Conservation (phyloP, 805 yeast species). For the Metschnikowia peoriensis region DNA sequence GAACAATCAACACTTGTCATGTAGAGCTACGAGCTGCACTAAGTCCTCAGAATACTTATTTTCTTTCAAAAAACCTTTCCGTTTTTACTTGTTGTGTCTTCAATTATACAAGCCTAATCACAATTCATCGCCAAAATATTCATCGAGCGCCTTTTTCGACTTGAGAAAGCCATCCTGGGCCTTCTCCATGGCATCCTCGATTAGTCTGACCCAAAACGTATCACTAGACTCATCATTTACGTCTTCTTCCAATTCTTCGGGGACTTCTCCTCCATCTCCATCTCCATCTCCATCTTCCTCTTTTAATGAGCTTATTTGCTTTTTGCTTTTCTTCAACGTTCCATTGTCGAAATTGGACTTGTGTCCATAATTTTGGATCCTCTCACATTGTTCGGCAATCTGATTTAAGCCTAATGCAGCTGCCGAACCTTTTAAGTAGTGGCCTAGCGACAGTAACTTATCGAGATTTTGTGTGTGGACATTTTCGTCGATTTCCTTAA, state of each 20-base stretch:
- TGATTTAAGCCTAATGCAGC: conserved; percentile 86
- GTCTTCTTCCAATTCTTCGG: conserved; percentile 14
- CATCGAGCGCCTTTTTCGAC: conserved; percentile 51
- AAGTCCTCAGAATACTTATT: not conserved
- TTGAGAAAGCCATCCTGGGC: conserved; percentile 51
- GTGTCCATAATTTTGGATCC: conserved; percentile 87
- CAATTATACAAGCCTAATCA: not conserved
- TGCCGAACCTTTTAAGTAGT: conserved; percentile 91
- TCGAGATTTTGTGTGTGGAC: conserved; percentile 48
- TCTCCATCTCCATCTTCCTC: conserved; percentile 7
- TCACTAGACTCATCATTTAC: conserved; percentile 25
- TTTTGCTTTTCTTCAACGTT: conserved; percentile 14
- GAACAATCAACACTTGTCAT: not conserved
- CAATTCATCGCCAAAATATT: conserved; percentile 44
- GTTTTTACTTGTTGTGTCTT: not conserved
- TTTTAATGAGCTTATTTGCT: no score
- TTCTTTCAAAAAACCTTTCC: not conserved
- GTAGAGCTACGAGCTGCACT: not conserved
- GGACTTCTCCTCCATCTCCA: conserved; percentile 9
- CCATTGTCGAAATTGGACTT: conserved; percentile 41
- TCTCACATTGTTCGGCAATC: conserved; percentile 85
- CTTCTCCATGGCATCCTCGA: conserved; percentile 51
- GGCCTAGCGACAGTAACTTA: conserved; percentile 75
- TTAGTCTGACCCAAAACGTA: conserved; percentile 42
- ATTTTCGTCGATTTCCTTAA: conserved; percentile 64